Percentiles rank a stretch among this genome's conserved stretches.
phyloP scores from a whole-genome alignment of 2,329 filamentous ascomycete genomes.

The Zalaria sp. region DNA sequence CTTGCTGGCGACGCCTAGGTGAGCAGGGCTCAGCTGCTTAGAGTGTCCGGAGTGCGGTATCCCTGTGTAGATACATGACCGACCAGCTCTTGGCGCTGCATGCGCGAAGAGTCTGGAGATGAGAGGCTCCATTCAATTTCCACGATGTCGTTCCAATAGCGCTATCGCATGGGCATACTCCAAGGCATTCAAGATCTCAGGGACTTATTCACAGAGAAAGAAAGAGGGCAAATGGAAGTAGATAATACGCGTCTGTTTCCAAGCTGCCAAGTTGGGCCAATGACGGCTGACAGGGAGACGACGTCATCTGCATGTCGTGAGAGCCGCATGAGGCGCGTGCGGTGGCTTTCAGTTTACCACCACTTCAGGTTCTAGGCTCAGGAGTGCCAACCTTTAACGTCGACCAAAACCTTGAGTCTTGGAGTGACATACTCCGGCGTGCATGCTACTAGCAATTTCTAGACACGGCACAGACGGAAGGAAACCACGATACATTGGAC shows the following conservation, averaged over 20 bases:
- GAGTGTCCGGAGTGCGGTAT: neutral
- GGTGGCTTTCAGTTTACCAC: too few relatives aligned
- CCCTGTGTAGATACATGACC: neutral
- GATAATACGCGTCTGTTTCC: neutral
- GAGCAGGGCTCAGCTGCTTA: neutral
- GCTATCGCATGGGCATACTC: neutral
- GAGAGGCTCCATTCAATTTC: slow-evolving; percentile 12
- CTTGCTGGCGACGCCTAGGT: neutral
- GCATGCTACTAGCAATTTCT: too few relatives aligned
- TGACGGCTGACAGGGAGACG: neutral
- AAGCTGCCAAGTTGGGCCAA: neutral
- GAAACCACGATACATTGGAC: too few relatives aligned
- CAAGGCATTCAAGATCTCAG: neutral
- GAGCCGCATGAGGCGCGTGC: too few relatives aligned
- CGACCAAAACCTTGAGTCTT: too few relatives aligned
- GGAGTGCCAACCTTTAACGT: too few relatives aligned
- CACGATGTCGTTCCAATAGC: neutral
- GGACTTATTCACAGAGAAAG: neutral
- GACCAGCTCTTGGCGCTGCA: slow-evolving; percentile 10
- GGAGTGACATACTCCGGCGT: too few relatives aligned
- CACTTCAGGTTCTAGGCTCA: too few relatives aligned
- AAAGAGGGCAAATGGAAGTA: slow-evolving; percentile 1
- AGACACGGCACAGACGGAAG: too few relatives aligned
- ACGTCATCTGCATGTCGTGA: neutral
- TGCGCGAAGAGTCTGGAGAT: slow-evolving; percentile 13